Conservation (phyloP, 164 flowering plant species). For the Nymphaea thermarum region DNA sequence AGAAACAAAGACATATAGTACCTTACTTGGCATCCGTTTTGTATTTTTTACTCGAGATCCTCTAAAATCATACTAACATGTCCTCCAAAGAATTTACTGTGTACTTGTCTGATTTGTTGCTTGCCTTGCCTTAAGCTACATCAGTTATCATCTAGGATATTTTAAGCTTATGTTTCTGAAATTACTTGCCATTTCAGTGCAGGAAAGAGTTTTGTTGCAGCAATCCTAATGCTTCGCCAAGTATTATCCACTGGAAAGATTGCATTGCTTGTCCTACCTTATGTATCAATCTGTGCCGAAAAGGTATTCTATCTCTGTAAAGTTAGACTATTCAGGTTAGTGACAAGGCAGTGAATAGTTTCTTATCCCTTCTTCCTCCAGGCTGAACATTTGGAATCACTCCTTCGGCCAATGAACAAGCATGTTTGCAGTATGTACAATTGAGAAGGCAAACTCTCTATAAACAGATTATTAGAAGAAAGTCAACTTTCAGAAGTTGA, state of each 20-base stretch:
- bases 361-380: conserved; percentile 14
- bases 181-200: conserved; percentile 46
- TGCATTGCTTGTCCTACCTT: conserved; percentile 95
- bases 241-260: conserved; percentile 70
- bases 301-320: conserved; percentile 35
- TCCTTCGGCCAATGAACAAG: conserved; percentile 76
- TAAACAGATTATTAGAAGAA: conserved; percentile 68
- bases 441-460: too few relatives aligned
- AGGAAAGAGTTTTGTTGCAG: conserved; percentile 99
- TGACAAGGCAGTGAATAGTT: too few relatives aligned
- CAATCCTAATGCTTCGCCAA: conserved; percentile 81
- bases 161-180: background rate
- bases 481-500: conserved; percentile 95
- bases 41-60: too few relatives aligned
- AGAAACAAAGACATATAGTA: too few relatives aligned
- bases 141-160: background rate
- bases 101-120: background rate
- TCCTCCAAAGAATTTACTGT: background rate
- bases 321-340: too few relatives aligned
- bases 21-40: too few relatives aligned
- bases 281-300: conserved; percentile 93
- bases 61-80: too few relatives aligned
- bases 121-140: too few relatives aligned
- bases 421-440: conserved; percentile 54
- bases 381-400: conserved; percentile 88